Evolutionary conservation across 2,329 filamentous ascomycete species (phyloP), one percentile per base, ranked within the genome.

Genomic region (Elsinoe ampelina): DNA sequence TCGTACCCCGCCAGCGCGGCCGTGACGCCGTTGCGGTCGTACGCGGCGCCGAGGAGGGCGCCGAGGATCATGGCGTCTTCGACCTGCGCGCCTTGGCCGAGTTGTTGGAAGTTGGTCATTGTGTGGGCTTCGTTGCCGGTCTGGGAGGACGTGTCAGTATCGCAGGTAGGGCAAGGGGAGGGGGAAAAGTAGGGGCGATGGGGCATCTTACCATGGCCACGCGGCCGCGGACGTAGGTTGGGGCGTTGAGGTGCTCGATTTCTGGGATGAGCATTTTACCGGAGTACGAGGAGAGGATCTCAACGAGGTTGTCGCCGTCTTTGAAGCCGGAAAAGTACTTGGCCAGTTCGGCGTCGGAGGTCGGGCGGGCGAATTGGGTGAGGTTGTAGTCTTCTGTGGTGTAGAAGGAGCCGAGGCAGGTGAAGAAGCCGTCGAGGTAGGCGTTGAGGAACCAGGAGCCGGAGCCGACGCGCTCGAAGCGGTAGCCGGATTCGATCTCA

Each of bases 51-150:
- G 3, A 57, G 17, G 3, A 57, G 26, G 36, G 55, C 50, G 45
- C 55, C 55, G 8, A 57, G 47, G 32, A 57, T 52, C 55, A 57
- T 57, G 36, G 55, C 55, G 41, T 57, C 55, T 43, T 57, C 55
- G 20, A 57, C 45, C 30, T 57, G 45, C 3, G 48, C 45, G 36
- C 55, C 55, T n/a, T 50, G 55, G 13, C 55, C 55, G 41, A 57
- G 55, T 36, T 57, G 55, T 17, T 57, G 55, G 35, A 52, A 57
- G 55, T 57, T 57, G 36, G 55, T 57, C 55, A 57, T 57, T 15
- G 55, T 57, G 36, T 57, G 55, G 48, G 55, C 55, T 20, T 50
- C 55, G 50, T 57, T 57, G 36, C 55, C 55, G 32, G 55, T 45
- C 55, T 52, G 20, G n/a, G 12, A 15, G 3, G 47, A 15, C n/a